Evolutionary conservation across 2,329 filamentous ascomycete species (phyloP).

Genomic region (Calonectria naviculata): DNA sequence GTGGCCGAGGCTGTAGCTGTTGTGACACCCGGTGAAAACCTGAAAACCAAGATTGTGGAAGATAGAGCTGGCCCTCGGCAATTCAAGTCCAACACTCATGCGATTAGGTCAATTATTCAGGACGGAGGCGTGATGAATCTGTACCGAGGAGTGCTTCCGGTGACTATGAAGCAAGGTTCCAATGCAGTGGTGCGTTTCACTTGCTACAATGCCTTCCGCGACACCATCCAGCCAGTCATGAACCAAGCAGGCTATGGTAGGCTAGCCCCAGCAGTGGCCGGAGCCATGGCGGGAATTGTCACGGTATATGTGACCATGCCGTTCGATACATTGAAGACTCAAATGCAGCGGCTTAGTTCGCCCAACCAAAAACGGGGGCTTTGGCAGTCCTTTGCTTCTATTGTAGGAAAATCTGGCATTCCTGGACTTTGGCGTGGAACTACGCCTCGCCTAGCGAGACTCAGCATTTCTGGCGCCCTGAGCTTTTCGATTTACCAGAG

Average conservation of each 20-base stretch:
- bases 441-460: not conserved
- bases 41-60: not conserved
- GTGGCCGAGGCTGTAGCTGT: not conserved
- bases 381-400: not conserved
- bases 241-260: not conserved
- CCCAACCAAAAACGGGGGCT: not conserved
- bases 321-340: not conserved
- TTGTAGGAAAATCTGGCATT: not conserved
- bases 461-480: not conserved
- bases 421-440: not conserved
- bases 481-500: not conserved
- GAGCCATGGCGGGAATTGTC: not conserved
- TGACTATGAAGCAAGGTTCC: conserved; percentile 16
- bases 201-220: conserved; percentile 10
- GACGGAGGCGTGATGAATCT: not conserved
- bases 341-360: not conserved
- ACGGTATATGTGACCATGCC: not conserved
- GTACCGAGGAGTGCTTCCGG: not conserved
- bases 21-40: not conserved
- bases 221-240: not conserved
- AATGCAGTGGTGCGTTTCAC: conserved; percentile 20
- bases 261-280: not conserved
- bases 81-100: not conserved
- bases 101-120: not conserved
- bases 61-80: not conserved